Evolutionary conservation across 1,139 yeast genomes (phyloP), one percentile per base, ranked within the genome.

Genomic region (Scheffersomyces titani): DNA sequence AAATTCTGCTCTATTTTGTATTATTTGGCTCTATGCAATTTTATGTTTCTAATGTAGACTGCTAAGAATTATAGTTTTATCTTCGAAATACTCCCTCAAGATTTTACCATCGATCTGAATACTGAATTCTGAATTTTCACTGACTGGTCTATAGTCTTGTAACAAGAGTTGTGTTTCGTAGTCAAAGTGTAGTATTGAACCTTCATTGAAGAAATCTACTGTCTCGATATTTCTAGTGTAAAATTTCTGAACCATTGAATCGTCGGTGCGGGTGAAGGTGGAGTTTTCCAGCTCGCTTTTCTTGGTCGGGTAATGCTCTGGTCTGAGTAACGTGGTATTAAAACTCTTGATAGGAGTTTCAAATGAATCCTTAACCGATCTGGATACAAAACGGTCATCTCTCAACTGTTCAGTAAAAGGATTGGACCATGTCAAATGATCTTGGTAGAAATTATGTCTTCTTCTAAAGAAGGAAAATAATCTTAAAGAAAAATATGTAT

Each of bases 141-240:
- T 52, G 18, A 51, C 20, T 21, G 74, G 74, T 52, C 74, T 59
- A 57, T 73, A 73, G 60, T 73, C 77, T 51, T 71, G 61, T 19
- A 73, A 62, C 47, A 72, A 65, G 30, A 71, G 63, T 67, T 65
- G 63, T 2, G 70, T 61, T 52, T 63, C 68, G 56, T 58, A 66
- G 57, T 72, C 76, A 59, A 64, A 72, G 58, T 72, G 75, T 48
- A 73, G 58, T 21, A 65, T 60, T 44, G 60, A 60, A 6, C 57
- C 50, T 47, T 57, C 59, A 57, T 69, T 65, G 55, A 72, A 72
- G 51, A 73, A 69, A 52, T 71, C 63, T 44, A 73, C 61, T 18
- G 68, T 70, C 55, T 72, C 76, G 16, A 72, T 71, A 57, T 72
- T 71, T 50, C 74, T 57, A 3, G 73, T 62, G 59, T 72, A 71